Conservation (phyloP, 2,329 filamentous ascomycete genomes). For the Dendrostoma leiphaemia region DNA sequence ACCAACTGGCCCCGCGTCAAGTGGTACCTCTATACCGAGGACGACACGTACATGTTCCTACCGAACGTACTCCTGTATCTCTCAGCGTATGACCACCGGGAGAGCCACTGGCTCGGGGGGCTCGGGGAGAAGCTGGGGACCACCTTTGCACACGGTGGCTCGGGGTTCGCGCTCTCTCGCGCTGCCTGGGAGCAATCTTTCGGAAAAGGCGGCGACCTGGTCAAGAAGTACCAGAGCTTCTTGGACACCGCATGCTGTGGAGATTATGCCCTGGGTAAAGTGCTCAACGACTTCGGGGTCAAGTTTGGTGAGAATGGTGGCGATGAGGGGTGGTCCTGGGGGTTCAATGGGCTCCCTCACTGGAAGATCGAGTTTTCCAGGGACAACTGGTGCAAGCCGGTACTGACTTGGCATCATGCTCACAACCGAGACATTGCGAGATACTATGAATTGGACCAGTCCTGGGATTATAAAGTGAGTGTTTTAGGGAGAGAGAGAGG, state of each 20-base stretch:
- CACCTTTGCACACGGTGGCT: slow-evolving; percentile 20
- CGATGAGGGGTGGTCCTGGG: slow-evolving; percentile 1
- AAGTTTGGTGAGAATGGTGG: slow-evolving; percentile 5
- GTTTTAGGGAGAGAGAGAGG: no score
- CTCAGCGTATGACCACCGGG: slow-evolving; percentile 8
- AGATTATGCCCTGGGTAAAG: slow-evolving; percentile 6
- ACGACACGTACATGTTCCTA: slow-evolving; percentile 21
- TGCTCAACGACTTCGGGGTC: slow-evolving; percentile 8
- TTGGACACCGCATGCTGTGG: slow-evolving; percentile 5
- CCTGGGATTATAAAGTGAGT: slow-evolving; percentile 22
- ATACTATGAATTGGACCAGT: slow-evolving; percentile 24
- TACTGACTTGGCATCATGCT: slow-evolving; percentile 22
- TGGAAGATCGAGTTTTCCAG: not conserved
- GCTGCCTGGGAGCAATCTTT: slow-evolving; percentile 9
- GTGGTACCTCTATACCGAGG: slow-evolving; percentile 24
- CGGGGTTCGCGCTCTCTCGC: slow-evolving; percentile 12
- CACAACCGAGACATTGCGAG: slow-evolving; percentile 25
- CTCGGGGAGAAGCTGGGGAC: slow-evolving; percentile 12
- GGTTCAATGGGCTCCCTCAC: slow-evolving; percentile 6
- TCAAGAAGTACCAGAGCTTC: not conserved
- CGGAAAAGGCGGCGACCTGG: not conserved
- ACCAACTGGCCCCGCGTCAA: slow-evolving; percentile 16
- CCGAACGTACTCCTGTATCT: slow-evolving; percentile 17
- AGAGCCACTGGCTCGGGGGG: slow-evolving; percentile 16
- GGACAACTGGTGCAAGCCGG: slow-evolving; percentile 7